Base-by-base conservation (phyloP, 768 basidiomycete genomes). In the Lactifluus rugatus region DNA sequence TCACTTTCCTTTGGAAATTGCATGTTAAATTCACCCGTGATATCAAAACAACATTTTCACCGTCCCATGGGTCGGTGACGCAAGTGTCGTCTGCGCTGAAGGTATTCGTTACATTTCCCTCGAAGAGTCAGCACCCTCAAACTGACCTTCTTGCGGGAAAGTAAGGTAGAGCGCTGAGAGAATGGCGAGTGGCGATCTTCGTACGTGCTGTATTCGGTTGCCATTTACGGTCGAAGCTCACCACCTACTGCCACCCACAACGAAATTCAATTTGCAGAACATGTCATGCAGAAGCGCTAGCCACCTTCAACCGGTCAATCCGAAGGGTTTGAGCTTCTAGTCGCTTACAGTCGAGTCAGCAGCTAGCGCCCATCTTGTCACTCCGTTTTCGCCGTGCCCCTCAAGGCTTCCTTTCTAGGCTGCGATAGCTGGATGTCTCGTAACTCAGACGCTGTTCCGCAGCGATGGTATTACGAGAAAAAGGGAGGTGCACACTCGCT, bases 101-200 rank as follows among this genome's bases (percentile, higher is more conserved):
- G 21, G n/a, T 17, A 48, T 41, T 47, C 21, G 8, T 28, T n/a
- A 23, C 45, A 10, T 46, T 32, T 23, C 45, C 19, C 17, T 19
- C 17, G n/a, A 19, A 26, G 45, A 46, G 3, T 23, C n/a, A 37
- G 19, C 39, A 26, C 37, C 17, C 57, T 26, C 58, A n/a, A 59
- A 32, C 45, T 48, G 52, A 37, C 13, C 31, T 13, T 41, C 36
- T 21, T 25, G 25, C 16, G 51, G 41, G 52, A 53, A 26, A 47
- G 32, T 47, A 34, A 47, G 42, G 16, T 19, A 23, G 41, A 21
- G n/a, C 19, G n/a, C n/a, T 28, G 31, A 23, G 31, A 34, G 52
- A 34, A n/a, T 44, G 42, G 58, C 41, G 52, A 34, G 14, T 44
- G 42, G 58, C 41, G 48, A 37, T 49, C 41, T 11, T 55, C 42